Base-by-base conservation (phyloP, 371 early-diverging fungal species). In the Sporodiniella umbellata region DNA sequence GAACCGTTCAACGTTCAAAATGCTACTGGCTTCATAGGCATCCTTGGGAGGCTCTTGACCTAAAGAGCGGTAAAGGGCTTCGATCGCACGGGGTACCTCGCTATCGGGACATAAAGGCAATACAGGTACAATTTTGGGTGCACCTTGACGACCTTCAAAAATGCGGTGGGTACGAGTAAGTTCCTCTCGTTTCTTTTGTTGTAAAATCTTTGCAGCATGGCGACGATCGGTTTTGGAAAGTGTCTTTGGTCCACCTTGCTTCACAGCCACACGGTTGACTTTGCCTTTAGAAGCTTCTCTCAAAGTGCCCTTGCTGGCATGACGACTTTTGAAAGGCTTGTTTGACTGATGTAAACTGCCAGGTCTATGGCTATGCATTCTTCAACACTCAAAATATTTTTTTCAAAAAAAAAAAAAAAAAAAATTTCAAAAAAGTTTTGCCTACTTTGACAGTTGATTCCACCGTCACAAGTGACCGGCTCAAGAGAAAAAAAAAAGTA, bases 241-340 rank as follows among this genome's bases (percentile, higher is more conserved):
- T 11, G 61, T 33, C 14, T 79, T 76, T 26, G 57, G 56, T 24
- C 65, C 45, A 53, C 58, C 54, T 45, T 79, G 72, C 63, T 84
- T 86, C 57, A 85, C 58, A 33, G 76, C 56, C 1, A 62, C 73
- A 7, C 89, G 80, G 60, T 88, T 83, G 23, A 88, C 83, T 64
- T 89, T 89, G 53, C 90, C 95, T 57, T 95, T 96, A 47, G 81
- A 76, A 51, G 83, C 82, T 54, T 88, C 90, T 60, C 87, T 86
- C 43, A 91, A 60, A 8, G 78, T 58, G 31, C 90, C 83, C 62
- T 95, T 96, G 4, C 92, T 72, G 26, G 92, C 83, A 80, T 90
- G 90, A 54, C 87, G 85, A 10, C 93, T 87, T 75, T 96, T 96
- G 84, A 95, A 97, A 30, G 89, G 84, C 72, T 96, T 97, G 84